phyloP scores from a whole-genome alignment of 768 basidiomycete genomes.

The Mrakia frigida region DNA sequence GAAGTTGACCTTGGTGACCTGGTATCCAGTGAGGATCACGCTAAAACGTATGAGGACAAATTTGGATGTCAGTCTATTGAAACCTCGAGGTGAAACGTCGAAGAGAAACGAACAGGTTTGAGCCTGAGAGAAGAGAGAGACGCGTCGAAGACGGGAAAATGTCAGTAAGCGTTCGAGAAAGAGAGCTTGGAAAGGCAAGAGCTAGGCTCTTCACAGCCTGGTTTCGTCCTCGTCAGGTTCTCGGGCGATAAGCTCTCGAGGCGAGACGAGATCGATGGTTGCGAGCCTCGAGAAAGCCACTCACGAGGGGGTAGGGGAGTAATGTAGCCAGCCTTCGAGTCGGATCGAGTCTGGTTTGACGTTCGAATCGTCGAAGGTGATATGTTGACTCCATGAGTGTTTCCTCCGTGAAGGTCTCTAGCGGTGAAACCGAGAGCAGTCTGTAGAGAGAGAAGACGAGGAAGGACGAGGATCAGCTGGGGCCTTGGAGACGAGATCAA shows the following conservation, averaged over 20 bases:
- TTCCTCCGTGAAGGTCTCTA: slow-evolving; percentile 27
- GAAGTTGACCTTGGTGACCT: slow-evolving; percentile 53
- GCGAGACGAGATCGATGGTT: too few species aligned
- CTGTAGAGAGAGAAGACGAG: slow-evolving; percentile 29
- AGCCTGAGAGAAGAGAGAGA: slow-evolving; percentile 45
- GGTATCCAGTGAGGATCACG: slow-evolving; percentile 57
- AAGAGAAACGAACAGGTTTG: slow-evolving; percentile 49
- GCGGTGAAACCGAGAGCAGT: background rate
- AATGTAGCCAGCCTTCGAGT: slow-evolving; percentile 61
- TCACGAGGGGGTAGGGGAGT: slow-evolving; percentile 58
- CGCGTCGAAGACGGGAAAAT: slow-evolving; percentile 46
- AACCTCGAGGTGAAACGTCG: background rate
- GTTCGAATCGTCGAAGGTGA: slow-evolving; percentile 60
- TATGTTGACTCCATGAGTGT: slow-evolving; percentile 45
- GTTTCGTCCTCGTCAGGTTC: too few species aligned
- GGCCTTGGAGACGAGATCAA: background rate
- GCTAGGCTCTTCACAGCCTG: too few species aligned
- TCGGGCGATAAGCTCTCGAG: too few species aligned
- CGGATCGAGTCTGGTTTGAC: slow-evolving; percentile 59
- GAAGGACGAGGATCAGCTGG: slow-evolving; percentile 3
- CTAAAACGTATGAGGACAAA: background rate
- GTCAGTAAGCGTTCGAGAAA: too few species aligned
- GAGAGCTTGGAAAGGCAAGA: too few species aligned
- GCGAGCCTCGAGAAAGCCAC: too few species aligned
- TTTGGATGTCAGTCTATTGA: background rate